Conservation (phyloP, 345 rosid species). For the Clausena lansium region DNA sequence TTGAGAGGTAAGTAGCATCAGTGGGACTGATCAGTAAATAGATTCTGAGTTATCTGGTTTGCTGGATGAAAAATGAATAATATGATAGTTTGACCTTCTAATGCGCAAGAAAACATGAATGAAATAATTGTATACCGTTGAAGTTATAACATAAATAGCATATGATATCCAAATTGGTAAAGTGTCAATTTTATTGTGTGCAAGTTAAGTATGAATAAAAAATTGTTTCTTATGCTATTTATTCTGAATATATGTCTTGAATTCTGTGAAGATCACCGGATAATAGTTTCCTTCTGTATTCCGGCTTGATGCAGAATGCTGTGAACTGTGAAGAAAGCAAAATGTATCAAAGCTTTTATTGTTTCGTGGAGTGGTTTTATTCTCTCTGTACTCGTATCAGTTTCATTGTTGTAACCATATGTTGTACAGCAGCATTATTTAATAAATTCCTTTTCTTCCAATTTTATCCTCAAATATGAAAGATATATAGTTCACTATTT, state of each 20-base stretch:
- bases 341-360: conserved; percentile 10
- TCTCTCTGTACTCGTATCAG: background rate
- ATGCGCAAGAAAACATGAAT: background rate
- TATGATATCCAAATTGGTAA: background rate
- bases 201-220: background rate
- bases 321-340: conserved; percentile 6
- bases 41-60: background rate
- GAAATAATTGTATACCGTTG: background rate
- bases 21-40: background rate
- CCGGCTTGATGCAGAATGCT: conserved; percentile 23
- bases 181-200: background rate
- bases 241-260: background rate
- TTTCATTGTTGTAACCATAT: conserved; percentile 15
- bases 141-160: background rate
- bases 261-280: background rate
- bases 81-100: background rate
- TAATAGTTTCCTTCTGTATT: background rate
- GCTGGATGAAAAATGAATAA: background rate
- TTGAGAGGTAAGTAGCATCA: conserved; percentile 32
- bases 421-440: conserved; percentile 16
- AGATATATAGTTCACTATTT: background rate
- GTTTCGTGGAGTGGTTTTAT: conserved; percentile 1
- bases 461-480: background rate
- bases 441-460: background rate
- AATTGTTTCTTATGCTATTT: background rate